Evolutionary conservation across 257 asterid species (phyloP).

Genomic region (Agastache rugosa): DNA sequence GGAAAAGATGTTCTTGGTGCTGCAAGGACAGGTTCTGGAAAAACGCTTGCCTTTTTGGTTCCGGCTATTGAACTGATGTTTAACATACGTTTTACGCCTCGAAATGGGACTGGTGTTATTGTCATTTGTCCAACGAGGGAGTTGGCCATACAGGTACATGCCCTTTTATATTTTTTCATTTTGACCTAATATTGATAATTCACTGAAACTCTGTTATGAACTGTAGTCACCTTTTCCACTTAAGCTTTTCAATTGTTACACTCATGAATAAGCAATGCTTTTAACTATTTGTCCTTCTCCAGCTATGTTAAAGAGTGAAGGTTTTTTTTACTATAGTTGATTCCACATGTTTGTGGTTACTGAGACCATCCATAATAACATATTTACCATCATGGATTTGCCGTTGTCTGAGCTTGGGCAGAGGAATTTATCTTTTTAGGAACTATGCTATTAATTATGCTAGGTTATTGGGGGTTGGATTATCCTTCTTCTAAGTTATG

Average conservation of each 20-base stretch:
- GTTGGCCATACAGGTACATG: slow-evolving; percentile 85
- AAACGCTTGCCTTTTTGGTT: slow-evolving; percentile 88
- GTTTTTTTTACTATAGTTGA: neutral
- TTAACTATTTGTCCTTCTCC: neutral
- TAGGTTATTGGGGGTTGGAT: neutral
- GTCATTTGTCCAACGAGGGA: slow-evolving; percentile 98
- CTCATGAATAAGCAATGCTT: neutral
- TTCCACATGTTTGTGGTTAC: neutral
- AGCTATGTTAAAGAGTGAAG: neutral
- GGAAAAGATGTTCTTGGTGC: slow-evolving; percentile 97
- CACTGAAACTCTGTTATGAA: neutral
- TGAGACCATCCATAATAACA: neutral
- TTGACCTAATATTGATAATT: slow-evolving; percentile 23
- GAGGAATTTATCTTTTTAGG: neutral
- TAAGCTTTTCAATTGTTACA: neutral
- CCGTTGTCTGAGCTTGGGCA: neutral
- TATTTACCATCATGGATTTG: neutral
- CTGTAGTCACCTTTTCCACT: neutral
- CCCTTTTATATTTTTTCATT: neutral
- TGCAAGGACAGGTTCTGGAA: slow-evolving; percentile 98
- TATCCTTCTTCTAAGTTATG: neutral
- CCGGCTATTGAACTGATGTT: slow-evolving; percentile 87
- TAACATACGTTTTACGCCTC: slow-evolving; percentile 59
- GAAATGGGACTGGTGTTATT: slow-evolving; percentile 93
- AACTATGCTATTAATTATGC: neutral